Conservation (phyloP, 2,329 filamentous ascomycete species). For the Trichoderma sp. region DNA sequence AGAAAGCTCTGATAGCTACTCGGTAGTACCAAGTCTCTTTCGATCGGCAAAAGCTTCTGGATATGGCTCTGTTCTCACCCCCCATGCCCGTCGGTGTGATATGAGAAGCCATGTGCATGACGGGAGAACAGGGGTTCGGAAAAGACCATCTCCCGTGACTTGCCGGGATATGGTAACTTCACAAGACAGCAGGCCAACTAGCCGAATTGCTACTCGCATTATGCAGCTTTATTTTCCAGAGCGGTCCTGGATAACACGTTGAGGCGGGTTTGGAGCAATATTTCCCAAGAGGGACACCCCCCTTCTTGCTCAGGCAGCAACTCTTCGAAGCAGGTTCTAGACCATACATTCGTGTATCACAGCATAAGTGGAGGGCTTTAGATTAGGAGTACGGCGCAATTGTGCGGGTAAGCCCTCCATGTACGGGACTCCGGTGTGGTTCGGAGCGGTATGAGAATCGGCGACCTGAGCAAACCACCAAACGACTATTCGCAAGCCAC, state of each 20-base stretch:
- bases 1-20: no score
- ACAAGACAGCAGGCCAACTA: neutral
- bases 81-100: neutral
- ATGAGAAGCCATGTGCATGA: neutral
- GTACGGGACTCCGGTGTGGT: neutral
- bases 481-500: conserved; percentile 4
- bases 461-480: neutral
- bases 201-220: neutral
- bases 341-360: neutral
- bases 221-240: neutral
- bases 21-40: neutral
- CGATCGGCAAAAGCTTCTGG: neutral
- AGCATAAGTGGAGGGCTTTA: neutral
- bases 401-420: neutral
- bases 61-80: neutral
- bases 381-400: neutral
- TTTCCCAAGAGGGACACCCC: neutral
- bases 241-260: neutral
- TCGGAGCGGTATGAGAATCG: neutral
- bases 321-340: no score
- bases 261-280: neutral
- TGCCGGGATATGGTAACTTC: neutral
- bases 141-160: no score
- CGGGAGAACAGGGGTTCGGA: neutral
- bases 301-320: neutral